Percentiles rank a stretch among this genome's conserved stretches.
Evolutionary conservation across 768 basidiomycete genomes (phyloP).

Genomic region (Tephrocybe sp.): DNA sequence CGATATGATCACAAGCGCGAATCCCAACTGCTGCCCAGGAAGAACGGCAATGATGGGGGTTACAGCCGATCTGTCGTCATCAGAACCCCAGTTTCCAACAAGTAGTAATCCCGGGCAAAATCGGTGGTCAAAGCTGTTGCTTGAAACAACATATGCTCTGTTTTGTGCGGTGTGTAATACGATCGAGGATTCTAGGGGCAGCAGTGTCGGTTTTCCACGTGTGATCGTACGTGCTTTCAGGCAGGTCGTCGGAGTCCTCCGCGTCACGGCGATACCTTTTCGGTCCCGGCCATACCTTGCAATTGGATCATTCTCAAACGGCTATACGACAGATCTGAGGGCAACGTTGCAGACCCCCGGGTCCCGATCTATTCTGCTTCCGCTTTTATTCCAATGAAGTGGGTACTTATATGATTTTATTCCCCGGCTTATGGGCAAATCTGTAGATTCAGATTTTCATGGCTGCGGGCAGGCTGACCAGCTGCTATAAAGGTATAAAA

Average conservation of each 20-base stretch:
- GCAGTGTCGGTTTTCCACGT: slow-evolving; percentile 18
- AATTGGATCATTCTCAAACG: slow-evolving; percentile 13
- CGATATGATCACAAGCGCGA: slow-evolving; percentile 17
- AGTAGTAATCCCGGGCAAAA: slow-evolving; percentile 19
- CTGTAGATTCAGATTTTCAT: slow-evolving; percentile 26
- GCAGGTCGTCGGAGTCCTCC: slow-evolving; percentile 13
- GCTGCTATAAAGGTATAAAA: slow-evolving; percentile 29
- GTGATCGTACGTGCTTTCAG: slow-evolving; percentile 14
- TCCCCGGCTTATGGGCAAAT: slow-evolving; percentile 16
- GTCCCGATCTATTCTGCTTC: slow-evolving; percentile 19
- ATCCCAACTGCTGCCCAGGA: slow-evolving; percentile 14
- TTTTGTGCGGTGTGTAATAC: slow-evolving; percentile 13
- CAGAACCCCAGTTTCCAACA: slow-evolving; percentile 21
- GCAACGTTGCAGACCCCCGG: slow-evolving; percentile 12
- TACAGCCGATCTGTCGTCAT: slow-evolving; percentile 16
- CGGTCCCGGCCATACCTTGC: slow-evolving; percentile 20
- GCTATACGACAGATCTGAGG: slow-evolving; percentile 15
- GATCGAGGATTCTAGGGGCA: slow-evolving; percentile 17
- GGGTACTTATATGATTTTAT: slow-evolving; percentile 12
- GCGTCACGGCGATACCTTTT: slow-evolving; percentile 19
- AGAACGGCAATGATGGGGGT: slow-evolving; percentile 15
- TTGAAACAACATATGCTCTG: slow-evolving; percentile 19
- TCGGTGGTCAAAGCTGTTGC: slow-evolving; percentile 15
- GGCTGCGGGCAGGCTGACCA: slow-evolving; percentile 25
- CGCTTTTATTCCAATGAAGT: slow-evolving; percentile 16